phyloP scores from a whole-genome alignment of 2,329 filamentous ascomycete species.

The Epichloe coenophiala region DNA sequence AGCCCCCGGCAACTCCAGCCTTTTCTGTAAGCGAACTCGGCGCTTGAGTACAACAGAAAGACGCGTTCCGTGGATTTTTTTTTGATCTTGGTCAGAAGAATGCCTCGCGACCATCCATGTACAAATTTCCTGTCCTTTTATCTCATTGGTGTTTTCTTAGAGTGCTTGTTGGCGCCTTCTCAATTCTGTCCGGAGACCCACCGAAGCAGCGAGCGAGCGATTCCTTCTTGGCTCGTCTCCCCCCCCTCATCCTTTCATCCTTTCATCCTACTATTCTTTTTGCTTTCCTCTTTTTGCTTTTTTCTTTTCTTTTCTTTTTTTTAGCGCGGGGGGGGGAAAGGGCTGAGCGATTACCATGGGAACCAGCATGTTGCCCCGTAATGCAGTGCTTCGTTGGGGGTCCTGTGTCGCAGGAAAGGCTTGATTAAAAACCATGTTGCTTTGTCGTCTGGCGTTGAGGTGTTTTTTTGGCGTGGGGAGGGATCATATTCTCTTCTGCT shows the following conservation, averaged over 20 bases:
- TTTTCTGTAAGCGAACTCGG: slow-evolving; percentile 25
- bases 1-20: slow-evolving; percentile 24
- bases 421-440: no score
- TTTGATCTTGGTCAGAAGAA: not conserved
- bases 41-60: slow-evolving; percentile 10
- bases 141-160: no score
- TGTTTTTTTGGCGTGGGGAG: not conserved
- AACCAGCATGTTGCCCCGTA: not conserved
- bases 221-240: not conserved
- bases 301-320: not conserved
- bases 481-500: no score
- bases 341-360: not conserved
- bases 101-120: not conserved
- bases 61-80: no score
- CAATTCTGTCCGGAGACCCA: no score
- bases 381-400: not conserved
- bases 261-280: not conserved
- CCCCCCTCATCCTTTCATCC: no score
- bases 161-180: no score
- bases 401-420: not conserved
- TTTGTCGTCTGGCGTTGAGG: not conserved
- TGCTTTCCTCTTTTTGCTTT: not conserved
- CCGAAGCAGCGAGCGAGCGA: no score
- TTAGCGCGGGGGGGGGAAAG: no score
- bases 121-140: not conserved